Evolutionary conservation across 106 monocot species (phyloP), one percentile per base, ranked within the genome.

Genomic region (Dactylorhiza incarnata): DNA sequence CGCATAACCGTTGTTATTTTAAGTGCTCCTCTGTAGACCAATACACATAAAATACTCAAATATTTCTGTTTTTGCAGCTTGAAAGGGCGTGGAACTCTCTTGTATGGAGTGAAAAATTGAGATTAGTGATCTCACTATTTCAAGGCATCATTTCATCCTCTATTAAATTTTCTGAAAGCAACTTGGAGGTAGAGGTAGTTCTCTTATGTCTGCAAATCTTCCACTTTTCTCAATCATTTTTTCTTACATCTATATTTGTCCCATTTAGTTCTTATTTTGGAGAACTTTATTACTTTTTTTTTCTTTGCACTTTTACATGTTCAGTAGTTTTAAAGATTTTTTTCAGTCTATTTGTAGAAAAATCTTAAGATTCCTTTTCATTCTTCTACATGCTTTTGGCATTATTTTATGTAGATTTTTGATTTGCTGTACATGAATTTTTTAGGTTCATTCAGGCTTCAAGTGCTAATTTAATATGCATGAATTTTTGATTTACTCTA

Each of bases 31-130:
- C 54, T 54, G 54, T 14, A 16, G 15, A 54, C 5, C 16, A 16
- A 54, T 17, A 13, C 5, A 54, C 54, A 16, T 54, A 54, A 54
- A 54, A 54, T 54, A 62, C 24, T 6, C 19, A 62, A 62, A n/a
- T 62, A 23, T 23, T 73, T 78, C 24, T 84, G 20, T 61, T 25
- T 50, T 86, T 81, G 78, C 89, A 96, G 95, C 90, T 96, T 76
- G 82, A 91, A 89, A 82, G 95, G 74, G 93, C 90, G 48, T 93
- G 92, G 95, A 85, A 79, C 45, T 90, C 93, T 80, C 93, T 96
- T 6, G 89, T 72, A 52, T 91, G 83, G 93, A 77, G 61, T 45
- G 85, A 96, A 49, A 96, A 91, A 69, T 22, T 86, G 72, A 89
- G 65, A 48, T 78, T 96, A 51, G 9, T 93, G 55, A 53, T 46